Conservation (phyloP, 805 yeast genomes). For the Kluyveromyces wickerhamii region DNA sequence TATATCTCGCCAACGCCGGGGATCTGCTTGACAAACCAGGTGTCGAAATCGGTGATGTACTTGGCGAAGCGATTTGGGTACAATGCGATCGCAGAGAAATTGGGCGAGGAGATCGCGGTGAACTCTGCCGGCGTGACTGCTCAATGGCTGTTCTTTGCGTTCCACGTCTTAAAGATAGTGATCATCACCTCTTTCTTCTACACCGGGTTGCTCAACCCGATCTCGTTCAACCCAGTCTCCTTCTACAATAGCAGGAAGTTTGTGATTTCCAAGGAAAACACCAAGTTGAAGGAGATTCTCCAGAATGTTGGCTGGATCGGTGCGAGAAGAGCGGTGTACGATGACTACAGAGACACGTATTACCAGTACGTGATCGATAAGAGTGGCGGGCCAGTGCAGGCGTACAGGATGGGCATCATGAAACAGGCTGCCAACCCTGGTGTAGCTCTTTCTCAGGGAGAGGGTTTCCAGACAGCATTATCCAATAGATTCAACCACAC, state of each 20-base stretch:
- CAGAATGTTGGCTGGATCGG: slow-evolving; percentile 91
- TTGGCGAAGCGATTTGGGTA: slow-evolving; percentile 30
- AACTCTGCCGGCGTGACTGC: slow-evolving; percentile 35
- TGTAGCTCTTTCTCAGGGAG: slow-evolving; percentile 58
- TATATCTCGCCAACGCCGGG: slow-evolving; percentile 89
- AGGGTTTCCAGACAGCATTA: slow-evolving; percentile 67
- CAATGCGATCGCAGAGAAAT: slow-evolving; percentile 36
- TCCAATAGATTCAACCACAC: slow-evolving; percentile 31
- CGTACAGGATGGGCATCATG: slow-evolving; percentile 66
- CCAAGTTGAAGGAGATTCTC: slow-evolving; percentile 36
- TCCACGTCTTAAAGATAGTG: slow-evolving; percentile 59
- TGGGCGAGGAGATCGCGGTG: slow-evolving; percentile 42
- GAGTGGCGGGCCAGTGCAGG: slow-evolving; percentile 69
- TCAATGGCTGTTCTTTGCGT: slow-evolving; percentile 60
- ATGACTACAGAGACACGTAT: slow-evolving; percentile 62
- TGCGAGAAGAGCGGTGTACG: slow-evolving; percentile 60
- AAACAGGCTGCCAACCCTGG: slow-evolving; percentile 52
- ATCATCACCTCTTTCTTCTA: slow-evolving; percentile 50
- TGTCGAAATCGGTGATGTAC: slow-evolving; percentile 31
- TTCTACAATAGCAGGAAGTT: slow-evolving; percentile 28
- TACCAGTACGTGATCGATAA: slow-evolving; percentile 55
- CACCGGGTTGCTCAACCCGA: slow-evolving; percentile 76
- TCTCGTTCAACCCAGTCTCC: slow-evolving; percentile 37
- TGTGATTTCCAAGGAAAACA: slow-evolving; percentile 25
- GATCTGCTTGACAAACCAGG: slow-evolving; percentile 60